These are phyloP conservation scores for Kwoniella sp. DNA, from an alignment of 768 basidiomycete species.

Conservation along the genomic window DNA sequence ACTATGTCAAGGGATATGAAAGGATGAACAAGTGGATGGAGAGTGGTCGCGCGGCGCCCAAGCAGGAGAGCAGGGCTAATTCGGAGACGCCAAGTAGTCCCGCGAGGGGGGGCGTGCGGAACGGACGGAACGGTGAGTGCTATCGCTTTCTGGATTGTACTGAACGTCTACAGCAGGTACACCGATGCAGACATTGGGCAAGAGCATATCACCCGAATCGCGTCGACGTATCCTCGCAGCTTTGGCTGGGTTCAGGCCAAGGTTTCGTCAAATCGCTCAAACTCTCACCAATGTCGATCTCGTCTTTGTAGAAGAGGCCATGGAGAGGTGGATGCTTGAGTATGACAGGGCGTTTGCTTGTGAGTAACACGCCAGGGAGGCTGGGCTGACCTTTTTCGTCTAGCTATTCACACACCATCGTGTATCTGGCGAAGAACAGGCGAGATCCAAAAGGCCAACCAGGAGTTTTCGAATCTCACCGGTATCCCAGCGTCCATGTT, in stretches of 20 bases:
- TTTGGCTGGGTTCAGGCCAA: slow-evolving; percentile 60
- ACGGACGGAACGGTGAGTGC: too few species aligned
- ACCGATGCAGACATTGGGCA: slow-evolving; percentile 20
- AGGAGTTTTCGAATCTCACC: slow-evolving; percentile 83
- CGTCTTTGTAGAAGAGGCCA: slow-evolving; percentile 96
- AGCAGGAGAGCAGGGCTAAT: slow-evolving; percentile 30
- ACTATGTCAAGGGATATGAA: slow-evolving; percentile 94
- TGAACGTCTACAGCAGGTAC: slow-evolving; percentile 26
- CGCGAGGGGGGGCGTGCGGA: slow-evolving; percentile 1
- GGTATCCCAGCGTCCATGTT: slow-evolving; percentile 65
- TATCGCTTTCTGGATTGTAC: too few species aligned
- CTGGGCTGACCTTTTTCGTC: slow-evolving; percentile 59
- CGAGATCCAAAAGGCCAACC: slow-evolving; percentile 97
- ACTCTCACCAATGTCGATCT: slow-evolving; percentile 64
- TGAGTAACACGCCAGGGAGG: too few species aligned
- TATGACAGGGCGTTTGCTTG: slow-evolving; percentile 73
- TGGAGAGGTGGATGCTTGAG: slow-evolving; percentile 89
- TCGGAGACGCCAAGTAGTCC: slow-evolving; percentile 35
- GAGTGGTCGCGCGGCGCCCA: slow-evolving; percentile 44
- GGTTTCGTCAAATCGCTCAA: slow-evolving; percentile 56
- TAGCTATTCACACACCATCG: slow-evolving; percentile 94
- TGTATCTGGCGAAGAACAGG: slow-evolving; percentile 96
- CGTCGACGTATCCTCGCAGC: slow-evolving; percentile 90
- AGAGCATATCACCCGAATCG: slow-evolving; percentile 82
- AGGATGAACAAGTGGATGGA: slow-evolving; percentile 94